Conservation (phyloP, 257 asterid genomes). For the Penstemon newberryi region DNA sequence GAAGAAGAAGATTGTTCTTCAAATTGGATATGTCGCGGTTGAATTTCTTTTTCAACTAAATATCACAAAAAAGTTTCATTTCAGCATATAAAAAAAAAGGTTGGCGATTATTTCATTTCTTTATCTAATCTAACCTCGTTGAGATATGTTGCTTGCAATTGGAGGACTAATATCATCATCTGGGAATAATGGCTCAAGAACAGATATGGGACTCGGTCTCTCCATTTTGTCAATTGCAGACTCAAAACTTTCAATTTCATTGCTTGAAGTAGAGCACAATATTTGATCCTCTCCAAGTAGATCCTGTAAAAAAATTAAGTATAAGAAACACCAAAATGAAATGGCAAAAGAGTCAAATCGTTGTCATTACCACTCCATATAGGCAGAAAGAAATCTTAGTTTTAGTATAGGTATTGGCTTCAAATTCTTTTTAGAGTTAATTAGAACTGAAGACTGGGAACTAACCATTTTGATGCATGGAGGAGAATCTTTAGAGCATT, state of each 20-base stretch:
- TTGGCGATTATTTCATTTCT: conserved; percentile 6
- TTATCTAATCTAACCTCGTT: conserved; percentile 54
- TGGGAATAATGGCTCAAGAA: conserved; percentile 76
- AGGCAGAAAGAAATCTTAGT: background rate
- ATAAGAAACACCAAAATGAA: conserved; percentile 3
- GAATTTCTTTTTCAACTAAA: conserved; percentile 64
- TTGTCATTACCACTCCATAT: conserved; percentile 5
- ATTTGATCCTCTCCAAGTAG: conserved; percentile 41
- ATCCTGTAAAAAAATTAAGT: conserved; percentile 35
- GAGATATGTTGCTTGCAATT: conserved; percentile 47
- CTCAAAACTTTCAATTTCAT: conserved; percentile 49
- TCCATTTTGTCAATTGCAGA: conserved; percentile 47
- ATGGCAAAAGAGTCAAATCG: background rate
- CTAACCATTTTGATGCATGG: conserved; percentile 42
- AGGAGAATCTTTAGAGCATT: conserved; percentile 12
- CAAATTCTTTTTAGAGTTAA: background rate
- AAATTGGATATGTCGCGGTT: conserved; percentile 70
- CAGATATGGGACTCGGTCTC: conserved; percentile 87
- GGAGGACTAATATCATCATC: conserved; percentile 82
- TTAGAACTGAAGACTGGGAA: conserved; percentile 10
- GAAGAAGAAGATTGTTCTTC: conserved; percentile 51
- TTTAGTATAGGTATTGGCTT: background rate
- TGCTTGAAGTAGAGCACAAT: conserved; percentile 31
- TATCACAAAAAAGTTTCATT: conserved; percentile 16
- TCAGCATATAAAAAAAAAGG: conserved; percentile 25